Percentiles rank a stretch among this genome's conserved stretches.
phyloP scores from a whole-genome alignment of 352 stramenopile species.

The Phytopythium ostracodes region DNA sequence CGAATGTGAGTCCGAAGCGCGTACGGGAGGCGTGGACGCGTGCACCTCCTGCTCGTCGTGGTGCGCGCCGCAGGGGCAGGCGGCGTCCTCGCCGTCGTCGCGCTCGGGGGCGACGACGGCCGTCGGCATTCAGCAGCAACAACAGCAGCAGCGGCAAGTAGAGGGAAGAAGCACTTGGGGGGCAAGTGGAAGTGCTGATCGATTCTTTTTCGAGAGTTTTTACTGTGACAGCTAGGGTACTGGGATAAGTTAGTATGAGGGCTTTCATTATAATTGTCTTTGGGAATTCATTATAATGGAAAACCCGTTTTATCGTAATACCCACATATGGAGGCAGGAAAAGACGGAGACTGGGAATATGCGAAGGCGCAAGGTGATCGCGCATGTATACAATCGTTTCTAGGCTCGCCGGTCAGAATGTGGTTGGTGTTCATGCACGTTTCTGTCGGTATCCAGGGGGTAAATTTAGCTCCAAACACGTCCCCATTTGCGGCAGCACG shows the following conservation, averaged over 20 bases:
- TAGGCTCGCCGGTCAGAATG: too few species aligned
- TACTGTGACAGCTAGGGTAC: not conserved
- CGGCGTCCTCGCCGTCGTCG: not conserved
- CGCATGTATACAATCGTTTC: not conserved
- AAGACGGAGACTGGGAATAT: too few species aligned
- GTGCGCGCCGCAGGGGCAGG: not conserved
- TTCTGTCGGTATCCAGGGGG: not conserved
- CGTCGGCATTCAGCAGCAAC: constrained; percentile 5
- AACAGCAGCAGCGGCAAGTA: not conserved
- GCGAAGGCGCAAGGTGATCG: too few species aligned
- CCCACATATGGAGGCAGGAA: too few species aligned
- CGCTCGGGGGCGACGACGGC: constrained; percentile 7
- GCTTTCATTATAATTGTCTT: not conserved
- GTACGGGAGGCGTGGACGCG: not conserved
- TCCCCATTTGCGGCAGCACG: too few species aligned
- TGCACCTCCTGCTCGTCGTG: constrained; percentile 2
- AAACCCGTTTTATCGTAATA: too few species aligned
- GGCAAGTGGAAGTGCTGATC: too few species aligned
- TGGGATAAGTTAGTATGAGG: too few species aligned
- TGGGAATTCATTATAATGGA: not conserved
- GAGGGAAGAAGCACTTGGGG: not conserved
- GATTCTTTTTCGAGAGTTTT: not conserved
- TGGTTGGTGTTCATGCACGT: too few species aligned
- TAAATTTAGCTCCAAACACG: not conserved
- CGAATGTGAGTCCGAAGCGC: not conserved